Evolutionary conservation across 2,329 filamentous ascomycete species (phyloP).

Genomic region (Aspergillus vadensis): DNA sequence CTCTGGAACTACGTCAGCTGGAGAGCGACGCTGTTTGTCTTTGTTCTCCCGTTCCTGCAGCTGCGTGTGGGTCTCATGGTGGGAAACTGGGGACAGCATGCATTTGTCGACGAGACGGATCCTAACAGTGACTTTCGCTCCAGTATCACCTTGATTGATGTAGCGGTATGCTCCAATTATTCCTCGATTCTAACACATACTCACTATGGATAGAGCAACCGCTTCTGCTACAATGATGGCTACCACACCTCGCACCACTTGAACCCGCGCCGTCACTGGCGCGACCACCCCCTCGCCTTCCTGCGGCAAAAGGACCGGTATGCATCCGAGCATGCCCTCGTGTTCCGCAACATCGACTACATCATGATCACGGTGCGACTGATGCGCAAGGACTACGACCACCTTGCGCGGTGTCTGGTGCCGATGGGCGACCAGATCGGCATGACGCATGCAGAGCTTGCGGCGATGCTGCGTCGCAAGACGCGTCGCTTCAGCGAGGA

Average conservation of each 20-base stretch:
- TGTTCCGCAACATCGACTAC: conserved; percentile 82
- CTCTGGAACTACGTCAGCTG: conserved; percentile 54
- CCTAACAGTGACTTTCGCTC: conserved; percentile 77
- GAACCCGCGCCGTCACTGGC: conserved; percentile 65
- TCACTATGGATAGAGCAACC: conserved; percentile 63
- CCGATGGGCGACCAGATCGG: conserved; percentile 71
- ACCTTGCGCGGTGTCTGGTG: conserved; percentile 70
- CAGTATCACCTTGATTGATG: conserved; percentile 77
- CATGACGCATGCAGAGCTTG: conserved; percentile 65
- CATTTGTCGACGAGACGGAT: conserved; percentile 73
- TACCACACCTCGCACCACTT: conserved; percentile 67
- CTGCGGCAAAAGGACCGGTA: conserved; percentile 70
- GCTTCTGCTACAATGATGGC: conserved; percentile 80
- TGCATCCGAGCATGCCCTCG: conserved; percentile 66
- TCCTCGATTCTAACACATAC: background rate
- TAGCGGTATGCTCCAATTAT: conserved; percentile 60
- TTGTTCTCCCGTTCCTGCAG: conserved; percentile 66
- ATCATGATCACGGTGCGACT: conserved; percentile 72
- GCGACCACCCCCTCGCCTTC: conserved; percentile 75
- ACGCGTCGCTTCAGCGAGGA: conserved; percentile 59
- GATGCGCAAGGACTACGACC: conserved; percentile 69
- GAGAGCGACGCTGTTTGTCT: conserved; percentile 63
- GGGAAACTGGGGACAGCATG: conserved; percentile 83
- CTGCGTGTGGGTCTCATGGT: conserved; percentile 75
- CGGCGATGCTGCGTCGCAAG: conserved; percentile 63